A percentile compares a stretch with the other conserved stretches of the same genome.
Evolutionary conservation across 306 rosid species (phyloP).

Genomic region (Prunus mume): DNA sequence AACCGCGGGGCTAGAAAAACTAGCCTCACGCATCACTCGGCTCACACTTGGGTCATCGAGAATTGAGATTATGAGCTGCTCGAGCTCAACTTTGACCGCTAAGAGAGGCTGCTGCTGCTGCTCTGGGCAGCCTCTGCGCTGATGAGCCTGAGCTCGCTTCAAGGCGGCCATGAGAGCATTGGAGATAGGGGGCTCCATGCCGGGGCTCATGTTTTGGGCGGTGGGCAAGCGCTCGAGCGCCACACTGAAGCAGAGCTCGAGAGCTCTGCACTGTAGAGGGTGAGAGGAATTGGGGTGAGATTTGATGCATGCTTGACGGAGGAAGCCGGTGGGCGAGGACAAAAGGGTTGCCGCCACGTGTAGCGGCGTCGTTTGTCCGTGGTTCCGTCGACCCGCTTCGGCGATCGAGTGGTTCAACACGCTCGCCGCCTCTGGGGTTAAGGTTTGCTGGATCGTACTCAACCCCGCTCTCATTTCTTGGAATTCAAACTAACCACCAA

Average conservation of each 20-base stretch:
- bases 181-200: slow-evolving; percentile 82
- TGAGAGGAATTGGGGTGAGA: slow-evolving; percentile 95
- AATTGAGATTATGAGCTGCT: slow-evolving; percentile 86
- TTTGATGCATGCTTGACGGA: slow-evolving; percentile 92
- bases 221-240: slow-evolving; percentile 91
- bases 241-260: slow-evolving; percentile 94
- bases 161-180: slow-evolving; percentile 95
- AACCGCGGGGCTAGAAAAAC: slow-evolving; percentile 89
- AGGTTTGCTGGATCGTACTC: slow-evolving; percentile 95
- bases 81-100: slow-evolving; percentile 91
- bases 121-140: slow-evolving; percentile 94
- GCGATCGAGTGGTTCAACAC: slow-evolving; percentile 87
- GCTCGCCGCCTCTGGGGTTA: slow-evolving; percentile 95
- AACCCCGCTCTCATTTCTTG: slow-evolving; percentile 91
- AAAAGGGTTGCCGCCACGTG: slow-evolving; percentile 88
- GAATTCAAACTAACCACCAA: neutral
- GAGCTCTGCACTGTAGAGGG: slow-evolving; percentile 94
- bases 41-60: slow-evolving; percentile 98
- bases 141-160: slow-evolving; percentile 96
- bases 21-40: slow-evolving; percentile 94
- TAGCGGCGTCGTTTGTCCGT: slow-evolving; percentile 95
- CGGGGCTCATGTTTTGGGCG: slow-evolving; percentile 59
- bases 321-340: slow-evolving; percentile 71
- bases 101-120: slow-evolving; percentile 95
- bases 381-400: slow-evolving; percentile 88